Conservation (phyloP, 805 yeast genomes). For the Suhomyces kilbournensis region DNA sequence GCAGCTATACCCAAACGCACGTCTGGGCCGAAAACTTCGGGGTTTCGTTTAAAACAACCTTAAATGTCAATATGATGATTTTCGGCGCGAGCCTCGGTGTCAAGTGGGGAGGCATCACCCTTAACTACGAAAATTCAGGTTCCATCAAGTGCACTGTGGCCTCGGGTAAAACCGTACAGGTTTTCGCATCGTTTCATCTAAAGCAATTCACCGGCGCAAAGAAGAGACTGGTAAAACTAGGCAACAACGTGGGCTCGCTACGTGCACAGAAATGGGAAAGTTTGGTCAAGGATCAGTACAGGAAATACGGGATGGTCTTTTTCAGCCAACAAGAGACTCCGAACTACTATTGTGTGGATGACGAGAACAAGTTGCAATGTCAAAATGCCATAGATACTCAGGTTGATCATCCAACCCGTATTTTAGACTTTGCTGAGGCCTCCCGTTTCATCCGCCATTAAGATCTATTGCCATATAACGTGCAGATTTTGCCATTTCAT, state of each 20-base stretch:
- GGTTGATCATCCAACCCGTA: conserved; percentile 2
- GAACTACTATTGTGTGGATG: conserved; percentile 11
- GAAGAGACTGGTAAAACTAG: conserved; percentile 1
- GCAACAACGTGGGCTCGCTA: neutral
- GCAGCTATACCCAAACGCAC: conserved; percentile 13
- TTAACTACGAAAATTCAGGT: conserved; percentile 10
- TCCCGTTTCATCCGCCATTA: neutral
- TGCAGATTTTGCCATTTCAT: no score
- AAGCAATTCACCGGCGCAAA: conserved; percentile 14
- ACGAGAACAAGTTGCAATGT: neutral
- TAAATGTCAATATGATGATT: neutral
- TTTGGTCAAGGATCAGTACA: neutral
- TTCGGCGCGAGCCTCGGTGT: neutral
- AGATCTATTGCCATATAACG: neutral
- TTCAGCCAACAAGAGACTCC: neutral
- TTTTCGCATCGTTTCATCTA: conserved; percentile 14
- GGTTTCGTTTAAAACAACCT: neutral
- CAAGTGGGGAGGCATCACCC: neutral
- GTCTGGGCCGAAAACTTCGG: conserved; percentile 6
- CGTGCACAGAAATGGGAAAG: neutral
- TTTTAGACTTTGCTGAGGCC: neutral
- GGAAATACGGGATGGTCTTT: neutral
- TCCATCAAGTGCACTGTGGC: conserved; percentile 14
- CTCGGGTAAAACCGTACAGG: conserved; percentile 17
- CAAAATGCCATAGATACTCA: conserved; percentile 9